A percentile compares a stretch with the other conserved stretches of the same genome.
phyloP scores from a whole-genome alignment of 148 eudicot species.

The Pharnaceum exiguum region DNA sequence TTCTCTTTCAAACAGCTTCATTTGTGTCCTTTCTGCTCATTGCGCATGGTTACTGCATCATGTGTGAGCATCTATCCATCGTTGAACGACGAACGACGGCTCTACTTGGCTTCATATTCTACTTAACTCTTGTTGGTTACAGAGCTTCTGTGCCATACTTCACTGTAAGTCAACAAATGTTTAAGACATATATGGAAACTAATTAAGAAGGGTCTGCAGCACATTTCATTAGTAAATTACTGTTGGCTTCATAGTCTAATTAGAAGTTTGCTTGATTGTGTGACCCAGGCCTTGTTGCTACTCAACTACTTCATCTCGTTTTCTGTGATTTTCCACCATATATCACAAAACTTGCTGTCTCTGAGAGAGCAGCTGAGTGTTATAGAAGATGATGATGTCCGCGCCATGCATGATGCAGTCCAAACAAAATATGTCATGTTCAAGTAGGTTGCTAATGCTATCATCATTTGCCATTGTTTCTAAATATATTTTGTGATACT shows the following conservation, averaged over 20 bases:
- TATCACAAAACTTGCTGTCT: constrained; percentile 65
- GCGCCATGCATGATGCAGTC: constrained; percentile 70
- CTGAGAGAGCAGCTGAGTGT: constrained; percentile 69
- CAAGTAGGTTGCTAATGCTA: constrained; percentile 47
- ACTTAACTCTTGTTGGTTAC: constrained; percentile 89
- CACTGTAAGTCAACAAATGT: constrained; percentile 51
- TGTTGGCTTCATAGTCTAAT: background rate
- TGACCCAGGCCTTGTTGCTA: constrained; percentile 63
- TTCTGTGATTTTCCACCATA: constrained; percentile 75
- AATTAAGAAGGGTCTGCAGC: background rate
- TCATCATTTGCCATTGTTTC: background rate
- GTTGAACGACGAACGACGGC: constrained; percentile 70
- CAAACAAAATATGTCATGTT: constrained; percentile 76
- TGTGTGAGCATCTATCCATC: constrained; percentile 78
- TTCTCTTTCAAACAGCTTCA: constrained; percentile 80
- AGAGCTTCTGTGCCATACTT: constrained; percentile 89
- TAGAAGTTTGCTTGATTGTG: constrained; percentile 5
- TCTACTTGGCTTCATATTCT: constrained; percentile 70
- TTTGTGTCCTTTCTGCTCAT: constrained; percentile 83
- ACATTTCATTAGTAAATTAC: background rate
- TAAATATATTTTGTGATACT: too few species aligned
- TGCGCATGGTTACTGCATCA: constrained; percentile 91
- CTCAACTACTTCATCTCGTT: constrained; percentile 66
- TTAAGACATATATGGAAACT: background rate
- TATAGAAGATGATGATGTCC: constrained; percentile 70